These are phyloP conservation scores for Plenodomus tracheiphilus DNA, from an alignment of 2,329 filamentous ascomycete genomes.

Conservation along the genomic window DNA sequence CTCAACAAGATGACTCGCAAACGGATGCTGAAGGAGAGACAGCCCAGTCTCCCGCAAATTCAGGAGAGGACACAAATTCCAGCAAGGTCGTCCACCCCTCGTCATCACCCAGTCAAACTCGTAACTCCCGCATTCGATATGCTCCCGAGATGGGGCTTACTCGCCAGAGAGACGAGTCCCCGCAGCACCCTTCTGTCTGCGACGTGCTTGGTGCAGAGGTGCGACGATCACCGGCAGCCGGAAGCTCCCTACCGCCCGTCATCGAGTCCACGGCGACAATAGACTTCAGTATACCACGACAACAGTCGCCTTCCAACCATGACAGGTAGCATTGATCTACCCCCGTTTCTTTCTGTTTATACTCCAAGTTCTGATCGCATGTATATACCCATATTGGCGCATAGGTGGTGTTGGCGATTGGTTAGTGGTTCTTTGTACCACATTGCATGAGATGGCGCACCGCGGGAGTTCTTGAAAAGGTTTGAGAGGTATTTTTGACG, in stretches of 20 bases:
- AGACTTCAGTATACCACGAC: conserved; percentile 7
- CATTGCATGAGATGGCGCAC: conserved; percentile 31
- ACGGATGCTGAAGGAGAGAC: conserved; percentile 18
- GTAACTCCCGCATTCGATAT: conserved; percentile 29
- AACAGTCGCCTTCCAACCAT: conserved; percentile 30
- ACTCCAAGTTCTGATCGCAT: conserved; percentile 23
- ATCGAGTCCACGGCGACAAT: conserved; percentile 7
- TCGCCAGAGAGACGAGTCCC: conserved; percentile 6
- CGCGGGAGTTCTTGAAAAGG: conserved; percentile 18
- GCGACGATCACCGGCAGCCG: conserved; percentile 1
- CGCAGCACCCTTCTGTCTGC: not conserved
- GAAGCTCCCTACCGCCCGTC: conserved; percentile 1
- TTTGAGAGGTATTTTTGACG: conserved; percentile 11
- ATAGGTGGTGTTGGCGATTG: conserved; percentile 14
- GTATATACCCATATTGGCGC: conserved; percentile 31
- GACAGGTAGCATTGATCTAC: conserved; percentile 26
- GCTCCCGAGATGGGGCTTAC: conserved; percentile 19
- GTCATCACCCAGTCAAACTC: conserved; percentile 16
- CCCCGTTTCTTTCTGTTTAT: conserved; percentile 25
- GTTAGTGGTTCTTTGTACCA: conserved; percentile 14
- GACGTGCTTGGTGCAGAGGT: conserved; percentile 21
- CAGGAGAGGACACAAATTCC: conserved; percentile 10
- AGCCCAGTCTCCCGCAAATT: conserved; percentile 14
- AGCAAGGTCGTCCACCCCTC: conserved; percentile 13
- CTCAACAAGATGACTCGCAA: conserved; percentile 24